Evolutionary conservation across 2,329 filamentous ascomycete genomes (phyloP), one percentile per base, ranked within the genome.

Genomic region (Alternaria metachromatica): DNA sequence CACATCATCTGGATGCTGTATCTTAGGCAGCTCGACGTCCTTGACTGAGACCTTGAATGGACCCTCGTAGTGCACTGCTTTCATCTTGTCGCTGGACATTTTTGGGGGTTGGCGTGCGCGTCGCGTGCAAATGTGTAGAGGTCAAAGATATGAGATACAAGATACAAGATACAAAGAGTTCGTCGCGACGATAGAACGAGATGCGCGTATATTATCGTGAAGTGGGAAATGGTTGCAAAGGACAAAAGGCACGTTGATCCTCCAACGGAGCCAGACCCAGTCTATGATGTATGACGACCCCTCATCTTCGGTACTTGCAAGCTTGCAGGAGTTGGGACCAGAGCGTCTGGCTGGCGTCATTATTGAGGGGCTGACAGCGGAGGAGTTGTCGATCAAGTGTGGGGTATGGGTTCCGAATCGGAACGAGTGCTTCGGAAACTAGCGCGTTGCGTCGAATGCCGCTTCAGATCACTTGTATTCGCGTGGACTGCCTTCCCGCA

Each of bases 1-100:
- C 33, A 85, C 84, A 80, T 90, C 88, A 78, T 90, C 87, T 3
- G 88, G 87, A 77, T 90, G 88, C 72, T 89, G 80, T 21, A 91
- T 81, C 72, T 83, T 85, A 1, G 89, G 89, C 49, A 83, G 73
- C 25, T 86, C 83, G 8, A 89, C 84, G 23, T 90, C 86, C 70
- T 88, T 85, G 54, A 91, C 85, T n/a, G 85, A 85, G 64, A 90
- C 88, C 76, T 87, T 85, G 79, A 86, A 87, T 0, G 88, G 86
- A 1, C 87, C 87, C 48, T 87, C 84, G 69, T 90, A 90, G 72
- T 88, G 87, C 59, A 90, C 82, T 11, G 87, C 88, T 78, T 88
- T 88, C 88, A 89, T 89, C 25, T 80, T 83, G 4, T 63, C 53
- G 33, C 15, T 44, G 11, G 70, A 64, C 66, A 71, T 72, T 7